Base-by-base conservation (phyloP, 148 eudicot genomes). In the Vaccinium macrocarpon region DNA sequence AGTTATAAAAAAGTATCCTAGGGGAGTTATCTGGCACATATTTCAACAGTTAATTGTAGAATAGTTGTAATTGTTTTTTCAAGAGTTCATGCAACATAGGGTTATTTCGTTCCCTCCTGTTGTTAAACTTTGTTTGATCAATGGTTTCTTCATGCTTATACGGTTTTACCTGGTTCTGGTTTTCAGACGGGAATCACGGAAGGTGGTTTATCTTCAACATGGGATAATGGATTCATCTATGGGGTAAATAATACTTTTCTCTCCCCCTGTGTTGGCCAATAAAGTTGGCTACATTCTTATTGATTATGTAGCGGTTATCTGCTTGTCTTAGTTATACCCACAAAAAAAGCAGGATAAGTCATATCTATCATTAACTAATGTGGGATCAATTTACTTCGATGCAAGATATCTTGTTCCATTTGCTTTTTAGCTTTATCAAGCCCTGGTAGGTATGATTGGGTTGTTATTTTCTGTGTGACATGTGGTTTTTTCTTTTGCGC, bases 181-280 rank as follows among this genome's bases (percentile, higher is more conserved):
- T 25, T 90, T 79, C 91, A 97, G 99, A 87, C 98, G 94, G 59
- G 94, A 97, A 88, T 88, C 99, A 42, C 88, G 90, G 87, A 95
- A 97, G 90, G 98, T 89, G 76, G 99, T 94, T 76, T 97, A 93
- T 89, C 87, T 97, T 79, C 99, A 97, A 88, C 99, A 97, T 87
- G 99, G 98, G 78, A 93, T 97, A 79, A 83, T 97, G 85, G 99
- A 97, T 92, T 95, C 99, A 82, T 95, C 99, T 59, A 95, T 97
- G 98, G 98, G 99, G 99, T 97, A 81, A 89, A 94, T 85, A 35
- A 32, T 71, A 19, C 49, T n/a, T 79, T 52, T 70, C 21, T 59
- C 62, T 84, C 25, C 66, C 66, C 75, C 21, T 53, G 27, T 46
- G 27, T n/a, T 71, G 13, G 70, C 50, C 38, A 78, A 25, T 84